A percentile compares a stretch with the other conserved stretches of the same genome.
Conservation (phyloP, 2,329 filamentous ascomycete species). For the Aspergillus sp. region DNA sequence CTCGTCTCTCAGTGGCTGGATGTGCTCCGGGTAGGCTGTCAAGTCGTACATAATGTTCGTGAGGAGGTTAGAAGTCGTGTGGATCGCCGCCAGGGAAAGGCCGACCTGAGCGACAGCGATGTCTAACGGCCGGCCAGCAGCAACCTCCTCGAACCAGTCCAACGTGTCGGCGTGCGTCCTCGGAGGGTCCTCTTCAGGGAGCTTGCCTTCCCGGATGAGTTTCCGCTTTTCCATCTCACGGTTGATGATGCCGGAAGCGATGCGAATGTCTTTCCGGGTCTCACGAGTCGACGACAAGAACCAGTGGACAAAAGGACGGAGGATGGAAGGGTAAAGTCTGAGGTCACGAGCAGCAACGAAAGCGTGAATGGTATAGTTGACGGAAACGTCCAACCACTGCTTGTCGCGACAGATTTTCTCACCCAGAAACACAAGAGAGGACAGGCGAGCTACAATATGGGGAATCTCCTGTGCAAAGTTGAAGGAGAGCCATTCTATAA, state of each 20-base stretch:
- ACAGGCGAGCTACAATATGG: constrained; percentile 56
- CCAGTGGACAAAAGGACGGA: constrained; percentile 49
- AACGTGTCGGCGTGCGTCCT: constrained; percentile 27
- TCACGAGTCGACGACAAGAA: constrained; percentile 46
- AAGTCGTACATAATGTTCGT: constrained; percentile 58
- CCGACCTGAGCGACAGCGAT: constrained; percentile 26
- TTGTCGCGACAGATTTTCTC: constrained; percentile 54
- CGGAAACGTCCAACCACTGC: constrained; percentile 52
- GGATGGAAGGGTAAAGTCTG: constrained; percentile 42
- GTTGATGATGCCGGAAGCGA: constrained; percentile 40
- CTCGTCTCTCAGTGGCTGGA: constrained; percentile 56
- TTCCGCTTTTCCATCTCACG: constrained; percentile 28
- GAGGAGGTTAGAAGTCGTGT: constrained; percentile 37
- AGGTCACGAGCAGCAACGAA: constrained; percentile 42
- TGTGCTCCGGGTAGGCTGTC: constrained; percentile 53
- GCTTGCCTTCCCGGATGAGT: constrained; percentile 24
- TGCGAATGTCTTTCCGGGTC: constrained; percentile 41
- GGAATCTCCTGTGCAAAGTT: constrained; percentile 57
- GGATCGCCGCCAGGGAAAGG: constrained; percentile 36
- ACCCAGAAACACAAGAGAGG: constrained; percentile 58
- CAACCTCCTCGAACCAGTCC: constrained; percentile 32
- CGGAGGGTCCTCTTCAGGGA: constrained; percentile 18
- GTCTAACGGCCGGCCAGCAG: constrained; percentile 19
- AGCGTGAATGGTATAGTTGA: constrained; percentile 24
- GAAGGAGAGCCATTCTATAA: constrained; percentile 56